These are phyloP conservation scores for Fusarium avenaceum DNA, from an alignment of 2,329 filamentous ascomycete genomes.

Conservation along the genomic window DNA sequence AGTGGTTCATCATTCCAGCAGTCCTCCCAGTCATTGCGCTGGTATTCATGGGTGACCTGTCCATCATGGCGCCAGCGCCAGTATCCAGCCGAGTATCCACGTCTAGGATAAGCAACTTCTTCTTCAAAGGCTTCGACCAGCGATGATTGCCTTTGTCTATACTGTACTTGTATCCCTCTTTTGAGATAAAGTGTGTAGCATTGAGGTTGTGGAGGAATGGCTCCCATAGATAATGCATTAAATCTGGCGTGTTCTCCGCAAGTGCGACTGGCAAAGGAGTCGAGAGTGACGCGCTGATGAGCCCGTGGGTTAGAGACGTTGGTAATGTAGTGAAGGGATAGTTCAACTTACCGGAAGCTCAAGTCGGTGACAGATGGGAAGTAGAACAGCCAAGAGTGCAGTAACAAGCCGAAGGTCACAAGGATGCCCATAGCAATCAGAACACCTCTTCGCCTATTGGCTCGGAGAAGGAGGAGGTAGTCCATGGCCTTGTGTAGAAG, in stretches of 20 bases:
- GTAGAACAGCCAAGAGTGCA: slow-evolving; percentile 22
- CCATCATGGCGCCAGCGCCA: slow-evolving; percentile 35
- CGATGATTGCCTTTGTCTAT: slow-evolving; percentile 14
- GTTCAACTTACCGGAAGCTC: slow-evolving; percentile 8
- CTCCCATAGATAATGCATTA: slow-evolving; percentile 33
- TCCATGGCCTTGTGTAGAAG: not conserved
- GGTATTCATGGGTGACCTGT: slow-evolving; percentile 19
- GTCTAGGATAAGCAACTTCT: slow-evolving; percentile 44
- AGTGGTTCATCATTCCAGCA: slow-evolving; percentile 42
- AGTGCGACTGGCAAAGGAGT: not conserved
- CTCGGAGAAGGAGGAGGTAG: slow-evolving; percentile 7
- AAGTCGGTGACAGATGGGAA: slow-evolving; percentile 3
- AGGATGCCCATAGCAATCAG: slow-evolving; percentile 17
- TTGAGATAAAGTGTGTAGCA: not conserved
- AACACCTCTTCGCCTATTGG: slow-evolving; percentile 18
- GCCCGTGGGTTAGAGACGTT: not conserved
- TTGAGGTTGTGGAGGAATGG: slow-evolving; percentile 38
- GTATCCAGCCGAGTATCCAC: slow-evolving; percentile 36
- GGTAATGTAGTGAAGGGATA: rapidly evolving
- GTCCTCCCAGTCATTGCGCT: slow-evolving; percentile 38
- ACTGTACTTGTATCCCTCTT: slow-evolving; percentile 38
- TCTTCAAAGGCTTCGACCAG: slow-evolving; percentile 32
- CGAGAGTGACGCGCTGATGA: not conserved
- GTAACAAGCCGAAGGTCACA: slow-evolving; percentile 7
- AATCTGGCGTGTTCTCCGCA: slow-evolving; percentile 14